Evolutionary conservation across 176 grass and related monocot species (phyloP).

Genomic region (Lolium perenne): DNA sequence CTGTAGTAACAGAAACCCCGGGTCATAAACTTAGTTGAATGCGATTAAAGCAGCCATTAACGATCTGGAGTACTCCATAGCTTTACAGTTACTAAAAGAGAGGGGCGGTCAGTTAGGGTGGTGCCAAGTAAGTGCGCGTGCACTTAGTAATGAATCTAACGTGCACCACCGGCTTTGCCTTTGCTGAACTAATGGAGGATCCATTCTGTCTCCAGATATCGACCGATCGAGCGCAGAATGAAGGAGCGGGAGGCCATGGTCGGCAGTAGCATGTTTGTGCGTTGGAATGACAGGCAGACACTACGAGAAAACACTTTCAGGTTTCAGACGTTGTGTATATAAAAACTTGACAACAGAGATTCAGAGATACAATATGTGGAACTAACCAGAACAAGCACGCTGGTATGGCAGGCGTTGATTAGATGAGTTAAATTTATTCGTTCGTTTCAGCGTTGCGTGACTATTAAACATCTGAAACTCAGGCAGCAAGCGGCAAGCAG

Average conservation of each 20-base stretch:
- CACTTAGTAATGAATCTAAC: no score
- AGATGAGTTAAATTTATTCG: not conserved
- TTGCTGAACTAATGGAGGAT: no score
- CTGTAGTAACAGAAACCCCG: not conserved
- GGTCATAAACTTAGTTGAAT: conserved; percentile 17
- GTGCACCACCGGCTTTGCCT: no score
- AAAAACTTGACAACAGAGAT: not conserved
- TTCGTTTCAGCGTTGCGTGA: not conserved
- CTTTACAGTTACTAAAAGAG: not conserved
- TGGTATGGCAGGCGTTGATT: not conserved
- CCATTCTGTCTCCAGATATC: not conserved
- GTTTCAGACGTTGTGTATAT: not conserved
- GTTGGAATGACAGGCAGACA: no score
- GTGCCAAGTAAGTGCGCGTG: not conserved
- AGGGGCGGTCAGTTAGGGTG: not conserved
- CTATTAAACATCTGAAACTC: not conserved
- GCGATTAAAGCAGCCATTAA: not conserved
- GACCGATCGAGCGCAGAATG: not conserved
- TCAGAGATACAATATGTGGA: not conserved
- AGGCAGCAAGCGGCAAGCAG: no score
- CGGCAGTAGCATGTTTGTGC: no score
- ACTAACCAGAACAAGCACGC: not conserved
- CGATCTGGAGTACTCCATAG: not conserved
- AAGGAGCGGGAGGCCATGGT: not conserved
- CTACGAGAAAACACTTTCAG: not conserved